Evolutionary conservation across 73 alveolate species (phyloP), one percentile per base, ranked within the genome.

Genomic region (Paramecium sonneborni): DNA sequence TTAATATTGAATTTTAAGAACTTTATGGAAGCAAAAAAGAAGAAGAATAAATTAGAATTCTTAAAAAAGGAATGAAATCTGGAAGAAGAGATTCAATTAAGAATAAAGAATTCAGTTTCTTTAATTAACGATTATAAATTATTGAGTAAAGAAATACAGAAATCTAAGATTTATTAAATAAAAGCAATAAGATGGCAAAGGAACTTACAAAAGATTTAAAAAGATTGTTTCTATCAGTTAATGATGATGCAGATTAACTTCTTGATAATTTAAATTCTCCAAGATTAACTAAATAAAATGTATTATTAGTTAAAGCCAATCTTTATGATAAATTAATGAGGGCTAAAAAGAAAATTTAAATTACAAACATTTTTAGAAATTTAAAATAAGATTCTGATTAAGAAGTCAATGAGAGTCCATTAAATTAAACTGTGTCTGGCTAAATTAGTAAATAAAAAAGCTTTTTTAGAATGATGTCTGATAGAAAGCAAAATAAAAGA

Each of bases 121-220:
- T 79, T 26, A 79, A 79, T 79, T 38, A 79, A 20, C 39, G 90
- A 39, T n/a, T 79, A 23, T 26, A n/a, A 39, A 79, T 43, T 10
- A 79, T 79, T 41, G 90, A 79, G 23, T n/a, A 43, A 39, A 79
- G 72, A 44, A 79, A 79, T 44, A 79, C 39, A 39, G 90, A 79
- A 24, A 79, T 79, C 0, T 26, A 79, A 18, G 70, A 43, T 0
- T 44, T 79, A 79, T 79, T 79, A 24, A 62, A 79, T 44, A 39
- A 46, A 46, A 79, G 90, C 14, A 79, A 79, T 43, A 43, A 38
- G 5, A 79, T 79, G 90, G 90, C 90, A 18, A 79, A 39, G 18
- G 90, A 79, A 43, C 20, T 79, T 1, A 79, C 90, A 14, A 39
- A 79, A 39, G 90, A 79, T 44, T 24, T 79, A 10, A 79, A 79